Evolutionary conservation across 495 filamentous ascomycete genomes (phyloP).

Genomic region (Aspergillus indologenus): DNA sequence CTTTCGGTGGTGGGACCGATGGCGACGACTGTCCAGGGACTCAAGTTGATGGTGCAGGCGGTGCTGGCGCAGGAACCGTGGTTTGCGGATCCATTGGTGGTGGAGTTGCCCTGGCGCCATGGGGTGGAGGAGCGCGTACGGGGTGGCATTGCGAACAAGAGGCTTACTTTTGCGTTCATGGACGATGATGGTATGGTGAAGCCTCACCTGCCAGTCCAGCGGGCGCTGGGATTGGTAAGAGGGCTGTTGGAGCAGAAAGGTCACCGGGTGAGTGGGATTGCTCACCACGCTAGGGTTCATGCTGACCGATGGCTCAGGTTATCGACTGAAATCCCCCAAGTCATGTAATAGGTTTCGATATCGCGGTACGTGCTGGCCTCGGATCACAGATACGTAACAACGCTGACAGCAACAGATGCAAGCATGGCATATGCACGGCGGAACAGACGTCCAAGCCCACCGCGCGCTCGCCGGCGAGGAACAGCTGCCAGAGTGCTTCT

Average conservation of each 20-base stretch:
- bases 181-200: constrained; percentile 46
- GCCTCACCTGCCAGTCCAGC: constrained; percentile 52
- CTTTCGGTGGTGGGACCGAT: constrained; percentile 59
- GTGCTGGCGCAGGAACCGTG: constrained; percentile 58
- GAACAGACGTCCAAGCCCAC: constrained; percentile 48
- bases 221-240: constrained; percentile 53
- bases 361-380: constrained; percentile 26
- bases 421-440: constrained; percentile 44
- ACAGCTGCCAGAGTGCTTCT: constrained; percentile 37
- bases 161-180: constrained; percentile 53
- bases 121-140: constrained; percentile 42
- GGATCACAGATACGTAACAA: neutral
- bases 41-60: constrained; percentile 53
- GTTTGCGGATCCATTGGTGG: constrained; percentile 59
- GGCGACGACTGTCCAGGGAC: constrained; percentile 43
- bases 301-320: constrained; percentile 26
- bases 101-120: constrained; percentile 62
- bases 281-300: no score
- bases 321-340: constrained; percentile 59
- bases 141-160: no score
- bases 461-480: constrained; percentile 57
- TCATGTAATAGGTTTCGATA: constrained; percentile 33
- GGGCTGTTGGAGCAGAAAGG: constrained; percentile 50
- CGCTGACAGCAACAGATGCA: constrained; percentile 2
- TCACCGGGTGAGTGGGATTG: constrained; percentile 40